Percentiles rank a stretch among this genome's conserved stretches.
Conservation (phyloP, 2,329 filamentous ascomycete species). For the Penicillium italicum region DNA sequence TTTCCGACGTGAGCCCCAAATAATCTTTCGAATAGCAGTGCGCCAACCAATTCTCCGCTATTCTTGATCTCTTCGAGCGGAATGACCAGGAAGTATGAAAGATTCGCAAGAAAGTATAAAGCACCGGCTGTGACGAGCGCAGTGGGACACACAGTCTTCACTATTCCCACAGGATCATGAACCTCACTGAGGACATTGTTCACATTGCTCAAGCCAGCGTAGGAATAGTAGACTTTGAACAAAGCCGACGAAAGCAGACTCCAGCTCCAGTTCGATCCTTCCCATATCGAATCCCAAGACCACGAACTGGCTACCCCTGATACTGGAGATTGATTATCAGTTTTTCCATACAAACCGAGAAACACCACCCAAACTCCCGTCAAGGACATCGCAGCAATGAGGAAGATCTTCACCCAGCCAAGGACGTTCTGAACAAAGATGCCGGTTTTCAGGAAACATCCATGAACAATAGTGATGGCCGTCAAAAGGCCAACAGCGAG, state of each 20-base stretch:
- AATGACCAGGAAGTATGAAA: constrained; percentile 62
- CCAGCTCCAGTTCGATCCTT: constrained; percentile 66
- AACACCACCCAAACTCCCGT: constrained; percentile 59
- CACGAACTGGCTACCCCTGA: constrained; percentile 1
- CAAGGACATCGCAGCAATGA: constrained; percentile 60
- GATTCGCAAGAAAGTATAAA: constrained; percentile 65
- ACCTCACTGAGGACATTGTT: constrained; percentile 72
- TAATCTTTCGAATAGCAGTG: constrained; percentile 62
- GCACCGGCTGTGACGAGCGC: constrained; percentile 60
- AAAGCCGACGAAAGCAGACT: constrained; percentile 63
- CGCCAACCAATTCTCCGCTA: constrained; percentile 65
- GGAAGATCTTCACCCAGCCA: constrained; percentile 61
- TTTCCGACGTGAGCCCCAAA: constrained; percentile 60
- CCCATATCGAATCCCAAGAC: constrained; percentile 57
- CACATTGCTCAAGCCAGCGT: constrained; percentile 62
- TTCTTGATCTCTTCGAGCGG: constrained; percentile 63
- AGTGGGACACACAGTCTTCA: constrained; percentile 59
- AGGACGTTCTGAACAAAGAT: constrained; percentile 59
- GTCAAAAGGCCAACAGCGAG: constrained; percentile 58
- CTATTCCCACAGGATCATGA: constrained; percentile 61
- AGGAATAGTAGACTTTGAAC: constrained; percentile 64
- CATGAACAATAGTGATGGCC: constrained; percentile 57
- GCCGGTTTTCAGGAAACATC: constrained; percentile 55
- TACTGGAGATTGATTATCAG: not conserved
- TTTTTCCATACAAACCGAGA: constrained; percentile 34